Conservation (phyloP, 768 basidiomycete genomes). For the Trametes meyenii region DNA sequence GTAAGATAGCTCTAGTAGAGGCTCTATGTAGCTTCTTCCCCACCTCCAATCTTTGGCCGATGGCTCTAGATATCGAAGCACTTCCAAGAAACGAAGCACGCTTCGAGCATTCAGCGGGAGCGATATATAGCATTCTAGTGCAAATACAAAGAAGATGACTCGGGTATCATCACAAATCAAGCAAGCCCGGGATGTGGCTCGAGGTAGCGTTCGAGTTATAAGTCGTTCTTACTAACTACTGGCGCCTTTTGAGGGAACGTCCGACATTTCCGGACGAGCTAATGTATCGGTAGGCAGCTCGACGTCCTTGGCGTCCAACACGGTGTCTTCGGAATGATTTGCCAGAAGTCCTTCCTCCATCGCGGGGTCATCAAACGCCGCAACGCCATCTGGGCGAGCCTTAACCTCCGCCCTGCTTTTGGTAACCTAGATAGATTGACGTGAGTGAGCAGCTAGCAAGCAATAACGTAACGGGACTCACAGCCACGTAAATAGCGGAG, state of each 20-base stretch:
- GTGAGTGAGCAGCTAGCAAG: not conserved
- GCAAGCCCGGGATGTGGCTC: too few relatives aligned
- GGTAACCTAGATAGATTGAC: slow-evolving; percentile 23
- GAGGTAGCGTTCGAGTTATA: not conserved
- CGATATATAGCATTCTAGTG: too few relatives aligned
- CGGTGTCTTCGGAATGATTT: slow-evolving; percentile 11
- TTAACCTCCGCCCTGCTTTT: slow-evolving; percentile 21
- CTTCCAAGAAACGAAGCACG: too few relatives aligned
- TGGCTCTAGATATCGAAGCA: too few relatives aligned
- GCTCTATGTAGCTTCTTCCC: too few relatives aligned
- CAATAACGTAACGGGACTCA: slow-evolving; percentile 37
- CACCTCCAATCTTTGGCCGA: too few relatives aligned
- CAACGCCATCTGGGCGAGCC: not conserved
- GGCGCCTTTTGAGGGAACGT: not conserved
- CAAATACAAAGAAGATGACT: too few relatives aligned
- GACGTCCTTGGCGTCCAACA: slow-evolving; percentile 8
- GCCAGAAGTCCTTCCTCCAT: slow-evolving; percentile 34
- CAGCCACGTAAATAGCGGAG: slow-evolving; percentile 67
- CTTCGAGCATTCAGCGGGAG: too few relatives aligned
- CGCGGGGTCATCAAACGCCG: slow-evolving; percentile 26
- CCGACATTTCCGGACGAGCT: not conserved
- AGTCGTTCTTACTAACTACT: not conserved
- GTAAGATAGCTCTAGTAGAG: too few relatives aligned
- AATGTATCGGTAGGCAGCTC: not conserved
- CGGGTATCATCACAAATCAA: too few relatives aligned